A percentile compares a stretch with the other conserved stretches of the same genome.
Evolutionary conservation across 805 yeast species (phyloP).

Genomic region (Saccharomyces mikatae): DNA sequence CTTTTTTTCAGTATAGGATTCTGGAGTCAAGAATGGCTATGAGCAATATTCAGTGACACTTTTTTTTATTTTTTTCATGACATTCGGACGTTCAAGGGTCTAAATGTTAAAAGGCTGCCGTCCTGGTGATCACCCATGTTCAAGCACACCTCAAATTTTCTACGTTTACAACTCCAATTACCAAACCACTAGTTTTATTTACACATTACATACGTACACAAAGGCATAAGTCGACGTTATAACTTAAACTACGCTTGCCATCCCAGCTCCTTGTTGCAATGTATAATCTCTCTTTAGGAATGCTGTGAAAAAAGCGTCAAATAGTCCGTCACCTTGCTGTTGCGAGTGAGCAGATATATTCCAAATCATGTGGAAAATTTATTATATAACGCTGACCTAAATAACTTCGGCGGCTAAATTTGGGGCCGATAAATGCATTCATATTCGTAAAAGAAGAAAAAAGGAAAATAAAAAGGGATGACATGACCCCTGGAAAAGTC

Average conservation of each 20-base stretch:
- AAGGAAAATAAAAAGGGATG: neutral
- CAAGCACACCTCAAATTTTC: neutral
- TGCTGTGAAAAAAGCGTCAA: neutral
- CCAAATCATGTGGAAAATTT: neutral
- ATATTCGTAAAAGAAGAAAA: neutral
- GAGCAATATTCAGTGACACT: neutral
- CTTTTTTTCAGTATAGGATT: neutral
- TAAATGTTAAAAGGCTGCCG: neutral
- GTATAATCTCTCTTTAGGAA: neutral
- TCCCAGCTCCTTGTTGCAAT: neutral
- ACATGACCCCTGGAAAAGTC: neutral
- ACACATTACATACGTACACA: neutral
- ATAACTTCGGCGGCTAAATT: neutral
- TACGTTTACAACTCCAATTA: too few relatives aligned
- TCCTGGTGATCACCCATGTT: neutral
- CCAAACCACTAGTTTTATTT: too few relatives aligned
- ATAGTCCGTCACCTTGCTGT: neutral
- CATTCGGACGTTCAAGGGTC: neutral
- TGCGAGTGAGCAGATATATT: neutral
- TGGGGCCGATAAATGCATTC: neutral
- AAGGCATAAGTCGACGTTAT: neutral
- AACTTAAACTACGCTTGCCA: neutral
- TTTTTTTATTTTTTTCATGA: neutral
- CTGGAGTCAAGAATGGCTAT: neutral
- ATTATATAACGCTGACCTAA: neutral